Base-by-base conservation (phyloP, 2,329 filamentous ascomycete species). In the Chaetothyriales sp. region DNA sequence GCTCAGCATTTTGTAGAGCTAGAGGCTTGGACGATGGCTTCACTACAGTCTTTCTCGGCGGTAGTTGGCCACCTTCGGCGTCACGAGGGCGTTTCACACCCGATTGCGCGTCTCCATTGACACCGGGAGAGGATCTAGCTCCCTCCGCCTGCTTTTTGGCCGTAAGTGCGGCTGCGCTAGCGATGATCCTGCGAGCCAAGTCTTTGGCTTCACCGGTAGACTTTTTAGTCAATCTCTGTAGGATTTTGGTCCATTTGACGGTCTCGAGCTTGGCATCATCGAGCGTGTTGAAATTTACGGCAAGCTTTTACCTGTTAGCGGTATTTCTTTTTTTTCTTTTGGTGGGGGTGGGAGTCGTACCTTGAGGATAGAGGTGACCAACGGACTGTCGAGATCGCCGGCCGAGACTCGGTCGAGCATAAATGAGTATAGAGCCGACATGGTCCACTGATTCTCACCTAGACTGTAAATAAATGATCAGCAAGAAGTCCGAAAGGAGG, bases 211-310 rank as follows among this genome's bases (percentile, higher is more conserved):
- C 69, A n/a, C 73, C 73, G 56, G 76, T 75, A 22, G 77, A 78
- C 56, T 76, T 76, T 64, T 81, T 83, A 49, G 75, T 68, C 56
- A 80, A 75, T 22, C 74, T 71, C 2, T 72, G 71, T 15, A 82
- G 65, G 15, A 81, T 69, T 61, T 81, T 82, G 50, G 71, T 70
- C 28, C 81, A 66, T 58, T 81, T 80, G 7, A 76, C 80, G 61
- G 78, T 79, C 58, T 79, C 74, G 20, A 82, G 67, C 47, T 75
- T 70, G 48, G 77, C 75, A 54, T 73, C 73, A 52, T 77, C 79
- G 59, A 82, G 68, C 5, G 77, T 81, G 13, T 72, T 72, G 56
- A 78, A 80, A 44, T 70, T 70, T 25, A 71, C 66, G 59, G 82
- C 70, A 46, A 81, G 65, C 71, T 80, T 55, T 43, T 22, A n/a